Evolutionary conservation across 345 rosid genomes (phyloP), one percentile per base, ranked within the genome.

Genomic region (Raphanus raphanistrum): DNA sequence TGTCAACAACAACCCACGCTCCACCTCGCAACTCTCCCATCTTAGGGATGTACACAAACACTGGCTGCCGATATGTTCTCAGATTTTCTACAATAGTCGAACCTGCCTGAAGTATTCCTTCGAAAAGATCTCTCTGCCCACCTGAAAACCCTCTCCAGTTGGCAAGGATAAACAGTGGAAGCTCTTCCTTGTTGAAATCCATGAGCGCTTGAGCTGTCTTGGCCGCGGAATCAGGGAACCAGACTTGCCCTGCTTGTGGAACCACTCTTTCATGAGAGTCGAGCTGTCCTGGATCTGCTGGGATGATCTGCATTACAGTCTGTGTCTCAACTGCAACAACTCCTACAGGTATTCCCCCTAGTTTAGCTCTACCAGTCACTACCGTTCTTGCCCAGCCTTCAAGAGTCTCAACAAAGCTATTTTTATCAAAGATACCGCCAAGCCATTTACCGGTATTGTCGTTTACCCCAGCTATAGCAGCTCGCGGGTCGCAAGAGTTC

Each of bases 361-460:
- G 98, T 79, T 88, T 95, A 45, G 99, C 99, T 87, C 99, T 86
- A 82, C 99, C 99, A n/a, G 98, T 95, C 64, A 95, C 98, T 72
- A 93, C 99, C 1, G 99, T 95, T 84, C 99, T 89, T 17, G 99
- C 99, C 99, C 99, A 95, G 75, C 99, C 96, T 85, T 95, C 98
- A 64, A 95, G 85, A 15, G 90, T 91, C 82, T 95, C 99, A 35
- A 95, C 78, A 81, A 95, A 95, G 82, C 96, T 95, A 80, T 86
- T 89, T 88, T 82, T 92, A 86, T 95, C 99, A 57, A 95, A 95
- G 76, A 95, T 93, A 61, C 98, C 99, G 1, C 99, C 97, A 61
- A 87, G 84, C 99, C 99, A 95, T 66, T 88, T 88, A 59, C 99
- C 96, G 4, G 66, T 85, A 36, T 81, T 73, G 78, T 92, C 92